Evolutionary conservation across 192 early-diverging fungal genomes (phyloP), one percentile per base, ranked within the genome.

Genomic region (Chytriomyces confervae): DNA sequence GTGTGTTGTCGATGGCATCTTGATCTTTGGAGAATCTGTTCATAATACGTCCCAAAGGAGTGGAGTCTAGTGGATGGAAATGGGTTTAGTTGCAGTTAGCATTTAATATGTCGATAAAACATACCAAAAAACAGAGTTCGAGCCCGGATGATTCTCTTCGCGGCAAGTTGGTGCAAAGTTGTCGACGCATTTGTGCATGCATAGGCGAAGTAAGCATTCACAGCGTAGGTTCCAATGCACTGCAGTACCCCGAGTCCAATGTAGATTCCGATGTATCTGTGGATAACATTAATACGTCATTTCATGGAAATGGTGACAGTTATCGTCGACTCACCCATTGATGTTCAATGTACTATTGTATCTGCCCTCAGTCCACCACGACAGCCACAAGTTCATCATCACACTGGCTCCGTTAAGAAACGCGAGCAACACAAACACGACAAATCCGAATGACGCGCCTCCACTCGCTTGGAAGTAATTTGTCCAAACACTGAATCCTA

Each of bases 1-100:
- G 82, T 36, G 88, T 80, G 62, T 87, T 92, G 72, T 94, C 92
- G 62, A 91, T 81, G 13, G 83, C 82, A 82, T 94, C 91, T 10
- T 88, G 80, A 79, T 95, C 92, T 75, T 93, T 93, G 24, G 86
- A 86, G 77, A 91, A 85, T 11, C 90, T 79, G 81, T 90, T 89
- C 76, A 94, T 89, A 72, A 94, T 91, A 18, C 91, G 86, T 20
- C 93, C 93, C 4, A 93, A 72, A 9, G 93, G 93, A 0, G 93
- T 94, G 9, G 91, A 87, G 77, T 91, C 70, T 69, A 27, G 4
- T 69, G 29, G 16, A 18, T 18, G 18, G 18, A 16, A 5, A 36
- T 44, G 20, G 18, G 11, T 20, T 27, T 20, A 36, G 44, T 24
- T 13, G 11, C 18, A 20, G 18, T 29, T 29, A 74, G 11, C 1